phyloP scores from a whole-genome alignment of 1,139 yeast genomes.

The Magnusiomyces suaveolens region DNA sequence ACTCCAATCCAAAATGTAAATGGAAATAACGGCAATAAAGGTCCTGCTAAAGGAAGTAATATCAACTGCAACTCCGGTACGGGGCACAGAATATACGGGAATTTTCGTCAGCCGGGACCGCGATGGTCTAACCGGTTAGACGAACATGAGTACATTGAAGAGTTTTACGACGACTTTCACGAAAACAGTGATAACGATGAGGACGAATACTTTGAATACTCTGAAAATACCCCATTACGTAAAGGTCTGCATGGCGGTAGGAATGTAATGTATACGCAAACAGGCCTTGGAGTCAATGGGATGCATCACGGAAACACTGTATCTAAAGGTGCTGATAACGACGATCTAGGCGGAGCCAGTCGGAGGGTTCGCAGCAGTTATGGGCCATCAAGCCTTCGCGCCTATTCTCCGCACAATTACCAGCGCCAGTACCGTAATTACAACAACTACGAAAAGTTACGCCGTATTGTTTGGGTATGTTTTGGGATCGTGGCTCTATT shows the following conservation, averaged over 20 bases:
- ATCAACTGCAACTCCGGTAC: too few relatives aligned
- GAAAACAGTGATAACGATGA: conserved; percentile 17
- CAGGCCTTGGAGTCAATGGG: not conserved
- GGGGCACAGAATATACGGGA: too few relatives aligned
- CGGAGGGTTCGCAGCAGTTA: conserved; percentile 8
- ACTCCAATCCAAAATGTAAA: not conserved
- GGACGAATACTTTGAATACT: conserved; percentile 18
- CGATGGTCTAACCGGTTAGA: conserved; percentile 13
- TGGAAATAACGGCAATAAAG: not conserved
- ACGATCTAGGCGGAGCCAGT: not conserved
- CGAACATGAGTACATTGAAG: conserved; percentile 28
- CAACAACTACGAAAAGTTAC: conserved; percentile 21
- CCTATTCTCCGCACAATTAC: conserved; percentile 31
- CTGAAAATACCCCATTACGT: not conserved
- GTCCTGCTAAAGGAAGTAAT: not conserved
- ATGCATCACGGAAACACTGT: conserved; percentile 30
- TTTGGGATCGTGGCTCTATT: conserved; percentile 25
- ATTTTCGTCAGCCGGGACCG: not conserved
- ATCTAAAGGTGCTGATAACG: conserved; percentile 28
- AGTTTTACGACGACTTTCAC: conserved; percentile 13
- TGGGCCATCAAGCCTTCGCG: conserved; percentile 10
- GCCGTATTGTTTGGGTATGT: conserved; percentile 26
- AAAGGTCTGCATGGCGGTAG: conserved; percentile 17
- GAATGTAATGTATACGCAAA: conserved; percentile 9
- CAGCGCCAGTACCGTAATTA: conserved; percentile 18